Conservation (phyloP, 208 protist genomes). For the Trypanosoma avium region DNA sequence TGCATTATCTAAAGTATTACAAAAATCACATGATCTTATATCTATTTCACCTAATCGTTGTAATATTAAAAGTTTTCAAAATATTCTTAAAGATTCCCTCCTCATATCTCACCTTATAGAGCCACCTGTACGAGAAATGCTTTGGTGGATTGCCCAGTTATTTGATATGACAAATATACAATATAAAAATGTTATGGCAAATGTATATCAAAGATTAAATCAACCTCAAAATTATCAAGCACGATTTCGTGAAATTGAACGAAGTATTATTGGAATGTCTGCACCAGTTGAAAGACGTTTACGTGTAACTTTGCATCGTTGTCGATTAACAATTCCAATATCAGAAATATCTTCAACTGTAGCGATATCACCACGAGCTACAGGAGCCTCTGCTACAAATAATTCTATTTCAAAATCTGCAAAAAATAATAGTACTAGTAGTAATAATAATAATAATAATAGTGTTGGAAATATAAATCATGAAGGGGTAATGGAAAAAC, state of each 20-base stretch:
- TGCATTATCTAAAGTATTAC: constrained; percentile 27
- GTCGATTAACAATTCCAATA: constrained; percentile 35
- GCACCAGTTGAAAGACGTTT: constrained; percentile 31
- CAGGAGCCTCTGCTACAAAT: neutral
- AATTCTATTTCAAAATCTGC: neutral
- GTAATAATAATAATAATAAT: neutral
- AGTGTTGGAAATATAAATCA: neutral
- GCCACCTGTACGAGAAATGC: constrained; percentile 52
- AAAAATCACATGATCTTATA: constrained; percentile 35
- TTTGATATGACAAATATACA: constrained; percentile 38
- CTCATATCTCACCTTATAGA: constrained; percentile 45
- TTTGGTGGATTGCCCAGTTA: constrained; percentile 48
- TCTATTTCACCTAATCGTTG: constrained; percentile 22
- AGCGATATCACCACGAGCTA: no score
- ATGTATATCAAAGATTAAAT: constrained; percentile 38
- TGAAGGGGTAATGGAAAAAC: neutral
- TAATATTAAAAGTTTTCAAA: constrained; percentile 31
- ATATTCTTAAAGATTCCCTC: constrained; percentile 41
- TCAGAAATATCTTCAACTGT: no score
- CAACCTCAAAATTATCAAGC: constrained; percentile 68
- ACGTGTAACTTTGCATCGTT: constrained; percentile 52
- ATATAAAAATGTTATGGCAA: constrained; percentile 47
- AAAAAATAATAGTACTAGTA: neutral
- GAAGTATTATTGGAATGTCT: constrained; percentile 33
- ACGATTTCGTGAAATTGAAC: constrained; percentile 62